phyloP scores from a whole-genome alignment of 306 rosid genomes.

The Vigna radiata region DNA sequence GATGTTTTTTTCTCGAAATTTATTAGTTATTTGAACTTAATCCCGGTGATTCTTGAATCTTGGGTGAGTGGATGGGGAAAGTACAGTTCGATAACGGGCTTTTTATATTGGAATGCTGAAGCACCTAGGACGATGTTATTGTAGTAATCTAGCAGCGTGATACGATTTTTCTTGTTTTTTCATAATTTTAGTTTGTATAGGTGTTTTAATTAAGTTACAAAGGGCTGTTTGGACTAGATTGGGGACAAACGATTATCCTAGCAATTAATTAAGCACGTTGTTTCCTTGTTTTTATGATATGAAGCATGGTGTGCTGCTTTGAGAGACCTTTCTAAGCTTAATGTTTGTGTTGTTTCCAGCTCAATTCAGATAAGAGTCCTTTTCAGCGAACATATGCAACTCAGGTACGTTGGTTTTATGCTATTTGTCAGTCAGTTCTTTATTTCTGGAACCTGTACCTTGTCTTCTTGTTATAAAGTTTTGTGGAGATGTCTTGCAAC shows the following conservation, averaged over 20 bases:
- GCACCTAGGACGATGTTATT: neutral
- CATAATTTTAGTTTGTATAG: neutral
- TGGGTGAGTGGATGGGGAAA: neutral
- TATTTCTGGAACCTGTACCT: slow-evolving; percentile 35
- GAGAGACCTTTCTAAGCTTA: slow-evolving; percentile 16
- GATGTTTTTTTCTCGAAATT: slow-evolving; percentile 10
- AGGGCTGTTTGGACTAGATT: slow-evolving; percentile 20
- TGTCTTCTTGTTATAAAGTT: neutral
- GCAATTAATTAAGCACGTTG: slow-evolving; percentile 20
- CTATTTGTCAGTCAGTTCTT: neutral
- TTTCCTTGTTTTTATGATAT: slow-evolving; percentile 19
- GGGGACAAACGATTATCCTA: neutral
- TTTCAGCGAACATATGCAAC: slow-evolving; percentile 96
- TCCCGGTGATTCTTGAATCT: neutral
- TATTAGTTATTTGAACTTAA: slow-evolving; percentile 29
- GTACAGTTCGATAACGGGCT: neutral
- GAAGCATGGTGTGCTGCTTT: slow-evolving; percentile 32
- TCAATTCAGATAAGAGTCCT: slow-evolving; percentile 95
- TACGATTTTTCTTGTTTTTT: neutral
- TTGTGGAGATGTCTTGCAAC: slow-evolving; percentile 2
- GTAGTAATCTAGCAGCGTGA: slow-evolving; percentile 9
- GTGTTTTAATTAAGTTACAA: neutral
- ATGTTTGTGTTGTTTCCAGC: slow-evolving; percentile 65
- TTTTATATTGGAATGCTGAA: neutral
- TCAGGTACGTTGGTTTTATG: slow-evolving; percentile 69